phyloP scores from a whole-genome alignment of 2,329 filamentous ascomycete genomes.

The Botrytis porri region DNA sequence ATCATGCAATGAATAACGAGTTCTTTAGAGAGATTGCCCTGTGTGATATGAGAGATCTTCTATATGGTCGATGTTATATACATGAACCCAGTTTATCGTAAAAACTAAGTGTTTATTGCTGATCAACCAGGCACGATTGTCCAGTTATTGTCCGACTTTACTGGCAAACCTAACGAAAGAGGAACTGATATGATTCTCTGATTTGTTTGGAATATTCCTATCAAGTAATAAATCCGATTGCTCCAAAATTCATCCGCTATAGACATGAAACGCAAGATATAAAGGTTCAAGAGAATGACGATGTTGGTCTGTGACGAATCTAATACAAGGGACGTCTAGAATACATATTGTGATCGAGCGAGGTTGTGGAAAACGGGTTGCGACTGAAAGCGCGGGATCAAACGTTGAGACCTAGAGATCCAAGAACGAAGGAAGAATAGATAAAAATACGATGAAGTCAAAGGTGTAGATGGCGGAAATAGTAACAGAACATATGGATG shows the following conservation, averaged over 20 bases:
- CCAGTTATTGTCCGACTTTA: slow-evolving; percentile 17
- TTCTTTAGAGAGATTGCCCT: background rate
- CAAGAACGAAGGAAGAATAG: background rate
- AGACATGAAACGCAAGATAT: slow-evolving; percentile 17
- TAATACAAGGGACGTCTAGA: background rate
- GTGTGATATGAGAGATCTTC: background rate
- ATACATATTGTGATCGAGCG: background rate
- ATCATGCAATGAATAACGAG: background rate
- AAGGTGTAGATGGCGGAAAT: slow-evolving; percentile 7
- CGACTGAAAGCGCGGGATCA: background rate
- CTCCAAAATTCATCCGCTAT: background rate
- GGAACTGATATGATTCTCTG: background rate
- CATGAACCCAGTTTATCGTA: background rate
- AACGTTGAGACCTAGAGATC: background rate
- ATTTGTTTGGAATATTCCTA: background rate
- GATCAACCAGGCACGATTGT: slow-evolving; percentile 4
- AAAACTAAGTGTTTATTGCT: background rate
- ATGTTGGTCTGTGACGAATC: background rate
- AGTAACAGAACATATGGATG: slow-evolving; percentile 66
- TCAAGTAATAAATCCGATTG: background rate
- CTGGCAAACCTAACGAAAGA: slow-evolving; percentile 59
- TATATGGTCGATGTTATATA: slow-evolving; percentile 11
- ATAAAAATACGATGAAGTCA: slow-evolving; percentile 48
- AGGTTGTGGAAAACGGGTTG: slow-evolving; percentile 1
- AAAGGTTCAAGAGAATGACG: background rate